Percentiles rank a stretch among this genome's conserved stretches.
Conservation (phyloP, 2,329 filamentous ascomycete genomes). For the Cladosporium halotolerans region DNA sequence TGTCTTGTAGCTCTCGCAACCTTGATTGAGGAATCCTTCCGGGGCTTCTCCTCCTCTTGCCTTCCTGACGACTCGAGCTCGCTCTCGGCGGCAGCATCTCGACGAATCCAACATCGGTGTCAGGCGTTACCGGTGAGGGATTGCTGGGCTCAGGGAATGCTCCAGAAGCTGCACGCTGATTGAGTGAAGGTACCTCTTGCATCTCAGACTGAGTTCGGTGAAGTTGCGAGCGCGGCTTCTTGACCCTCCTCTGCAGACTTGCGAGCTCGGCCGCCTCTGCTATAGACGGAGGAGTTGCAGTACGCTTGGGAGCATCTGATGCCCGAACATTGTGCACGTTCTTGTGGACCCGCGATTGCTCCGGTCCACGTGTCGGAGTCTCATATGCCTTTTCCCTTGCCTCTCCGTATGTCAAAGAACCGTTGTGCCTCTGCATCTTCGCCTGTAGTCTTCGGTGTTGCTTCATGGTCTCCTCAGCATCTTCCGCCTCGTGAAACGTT, state of each 20-base stretch:
- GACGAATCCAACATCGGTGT: constrained; percentile 23
- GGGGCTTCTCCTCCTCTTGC: constrained; percentile 16
- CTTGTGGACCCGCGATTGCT: constrained; percentile 15
- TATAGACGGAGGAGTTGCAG: constrained; percentile 48
- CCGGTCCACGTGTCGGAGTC: constrained; percentile 18
- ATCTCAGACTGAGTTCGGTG: constrained; percentile 25
- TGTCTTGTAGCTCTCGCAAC: constrained; percentile 24
- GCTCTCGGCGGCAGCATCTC: constrained; percentile 14
- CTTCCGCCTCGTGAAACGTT: constrained; percentile 58
- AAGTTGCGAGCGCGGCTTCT: constrained; percentile 40
- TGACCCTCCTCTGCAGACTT: constrained; percentile 44
- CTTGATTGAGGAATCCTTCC: constrained; percentile 20
- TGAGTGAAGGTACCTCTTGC: constrained; percentile 22
- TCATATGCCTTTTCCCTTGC: constrained; percentile 19
- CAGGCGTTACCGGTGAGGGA: constrained; percentile 28
- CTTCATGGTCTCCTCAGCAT: constrained; percentile 47
- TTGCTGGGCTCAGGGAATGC: constrained; percentile 16
- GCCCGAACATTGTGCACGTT: constrained; percentile 25
- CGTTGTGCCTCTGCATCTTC: constrained; percentile 24
- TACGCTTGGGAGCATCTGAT: constrained; percentile 37
- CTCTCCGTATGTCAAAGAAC: constrained; percentile 23
- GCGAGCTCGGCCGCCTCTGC: constrained; percentile 48
- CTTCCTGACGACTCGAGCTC: constrained; percentile 14
- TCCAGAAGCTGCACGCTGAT: constrained; percentile 21
- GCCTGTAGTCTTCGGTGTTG: constrained; percentile 32